Evolutionary conservation across 768 basidiomycete genomes (phyloP), one percentile per base, ranked within the genome.

Genomic region (Pleurotus platypus): DNA sequence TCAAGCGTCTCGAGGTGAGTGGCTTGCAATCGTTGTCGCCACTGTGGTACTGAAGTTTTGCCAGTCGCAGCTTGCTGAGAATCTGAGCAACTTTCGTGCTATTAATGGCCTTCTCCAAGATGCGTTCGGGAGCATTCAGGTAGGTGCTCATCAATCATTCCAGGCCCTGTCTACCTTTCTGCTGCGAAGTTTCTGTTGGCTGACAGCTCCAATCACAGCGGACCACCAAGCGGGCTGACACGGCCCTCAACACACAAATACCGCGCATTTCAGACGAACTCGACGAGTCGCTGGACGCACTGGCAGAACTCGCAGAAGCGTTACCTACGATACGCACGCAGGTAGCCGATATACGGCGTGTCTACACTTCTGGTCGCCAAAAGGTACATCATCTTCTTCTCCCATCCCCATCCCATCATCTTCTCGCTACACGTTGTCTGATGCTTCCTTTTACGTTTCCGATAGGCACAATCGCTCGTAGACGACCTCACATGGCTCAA

Each of bases 21-120:
- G 15, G 58, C 62, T 43, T 50, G 13, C 7, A 49, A 39, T 27
- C 48, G 15, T 38, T 35, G 26, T 51, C 15, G n/a, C 51, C 26
- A 27, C 16, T 51, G 30, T 18, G 26, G 20, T 49, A 42, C 18
- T 39, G 54, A 53, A 43, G 60, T 48, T 58, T 26, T 35, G 24
- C 1, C 63, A 90, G 89, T 77, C 77, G 51, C 83, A 80, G 65
- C 78, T 92, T 20, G 78, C 85, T 40, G 84, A 89, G 62, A 81
- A 85, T 65, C 72, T 91, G 55, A 85, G 85, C 63, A 90, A 90
- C 65, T 90, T 89, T 55, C 76, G 86, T 55, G 84, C 86, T 15
- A 84, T 91, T 59, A 87, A 91, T 61, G 79, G 80, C 59, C 78
- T 84, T 22, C 75, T 91, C 35, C 83, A 84, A 60, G 87, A 88